Percentiles rank a stretch among this genome's conserved stretches.
These are phyloP conservation scores for Neopestalotiopsis sp. DNA, from an alignment of 2,329 filamentous ascomycete genomes.

Conservation along the genomic window DNA sequence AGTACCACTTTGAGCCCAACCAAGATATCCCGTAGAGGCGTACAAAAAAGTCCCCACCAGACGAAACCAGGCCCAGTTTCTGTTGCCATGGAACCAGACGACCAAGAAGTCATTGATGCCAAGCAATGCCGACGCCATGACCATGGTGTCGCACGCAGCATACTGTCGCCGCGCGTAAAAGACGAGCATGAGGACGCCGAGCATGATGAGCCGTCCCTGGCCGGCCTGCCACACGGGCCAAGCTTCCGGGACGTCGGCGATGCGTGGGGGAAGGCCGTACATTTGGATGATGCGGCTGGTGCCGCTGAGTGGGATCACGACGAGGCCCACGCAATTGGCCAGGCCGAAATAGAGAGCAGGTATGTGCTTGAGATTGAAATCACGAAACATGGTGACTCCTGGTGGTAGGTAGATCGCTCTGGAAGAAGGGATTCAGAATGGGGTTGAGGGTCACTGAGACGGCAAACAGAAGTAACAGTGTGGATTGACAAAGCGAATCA, in stretches of 20 bases:
- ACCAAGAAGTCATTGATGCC: not conserved
- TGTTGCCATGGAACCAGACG: not conserved
- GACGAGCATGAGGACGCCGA: slow-evolving; percentile 21
- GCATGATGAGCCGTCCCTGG: slow-evolving; percentile 24
- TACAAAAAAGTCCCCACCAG: not conserved
- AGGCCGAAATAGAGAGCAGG: not conserved
- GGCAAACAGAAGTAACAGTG: too few species aligned
- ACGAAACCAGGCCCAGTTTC: not conserved
- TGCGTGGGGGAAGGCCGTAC: slow-evolving; percentile 19
- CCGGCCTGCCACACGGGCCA: slow-evolving; percentile 36
- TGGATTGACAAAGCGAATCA: too few species aligned
- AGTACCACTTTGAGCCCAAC: not conserved
- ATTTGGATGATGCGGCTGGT: slow-evolving; percentile 18
- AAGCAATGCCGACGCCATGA: slow-evolving; percentile 10
- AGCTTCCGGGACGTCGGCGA: slow-evolving; percentile 23
- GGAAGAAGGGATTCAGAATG: too few species aligned
- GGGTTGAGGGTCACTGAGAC: too few species aligned
- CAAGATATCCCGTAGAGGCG: not conserved
- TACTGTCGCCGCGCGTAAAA: slow-evolving; percentile 23
- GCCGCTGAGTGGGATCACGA: slow-evolving; percentile 17
- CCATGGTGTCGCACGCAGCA: slow-evolving; percentile 19
- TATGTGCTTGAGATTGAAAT: not conserved
- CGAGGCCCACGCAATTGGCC: slow-evolving; percentile 8
- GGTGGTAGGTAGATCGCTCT: too few species aligned
- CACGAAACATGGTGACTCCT: not conserved